A percentile compares a stretch with the other conserved stretches of the same genome.
Evolutionary conservation across 495 filamentous ascomycete genomes (phyloP).

Genomic region (Hypoxylon lienhwacheense): DNA sequence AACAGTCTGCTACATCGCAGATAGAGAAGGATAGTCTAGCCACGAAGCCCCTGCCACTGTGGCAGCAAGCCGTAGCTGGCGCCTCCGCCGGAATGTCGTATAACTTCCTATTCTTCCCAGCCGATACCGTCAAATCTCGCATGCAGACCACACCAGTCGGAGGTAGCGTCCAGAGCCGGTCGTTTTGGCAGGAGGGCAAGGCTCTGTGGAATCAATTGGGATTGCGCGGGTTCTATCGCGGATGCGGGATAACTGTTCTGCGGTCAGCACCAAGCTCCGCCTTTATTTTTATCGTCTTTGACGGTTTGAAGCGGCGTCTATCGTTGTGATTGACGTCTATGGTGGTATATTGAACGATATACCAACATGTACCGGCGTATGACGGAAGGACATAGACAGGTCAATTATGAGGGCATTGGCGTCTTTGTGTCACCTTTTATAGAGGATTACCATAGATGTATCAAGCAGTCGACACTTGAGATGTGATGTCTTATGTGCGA

Average conservation of each 20-base stretch:
- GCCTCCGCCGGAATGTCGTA: conserved; percentile 91
- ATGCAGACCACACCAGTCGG: conserved; percentile 88
- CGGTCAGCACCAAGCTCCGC: conserved; percentile 92
- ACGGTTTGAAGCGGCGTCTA: conserved; percentile 72
- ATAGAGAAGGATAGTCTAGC: conserved; percentile 37
- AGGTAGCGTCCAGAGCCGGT: conserved; percentile 47
- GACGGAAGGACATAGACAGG: conserved; percentile 30
- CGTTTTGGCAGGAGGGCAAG: conserved; percentile 69
- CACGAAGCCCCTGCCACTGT: conserved; percentile 58
- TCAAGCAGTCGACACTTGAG: not conserved
- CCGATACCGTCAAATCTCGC: conserved; percentile 93
- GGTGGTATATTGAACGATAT: conserved; percentile 5
- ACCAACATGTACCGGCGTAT: conserved; percentile 5
- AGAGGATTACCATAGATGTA: conserved; percentile 14
- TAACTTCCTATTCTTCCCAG: conserved; percentile 95
- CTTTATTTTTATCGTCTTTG: conserved; percentile 93
- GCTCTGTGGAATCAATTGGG: conserved; percentile 80
- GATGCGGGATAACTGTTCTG: conserved; percentile 89
- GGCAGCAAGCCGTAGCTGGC: conserved; percentile 84
- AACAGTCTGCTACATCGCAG: conserved; percentile 35
- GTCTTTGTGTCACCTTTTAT: conserved; percentile 28
- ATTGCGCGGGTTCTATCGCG: conserved; percentile 81
- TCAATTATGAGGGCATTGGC: conserved; percentile 16
- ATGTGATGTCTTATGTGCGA: not conserved
- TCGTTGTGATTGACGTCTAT: conserved; percentile 39